Evolutionary conservation across 2,329 filamentous ascomycete genomes (phyloP), one percentile per base, ranked within the genome.

Genomic region (Calonectria naviculata): DNA sequence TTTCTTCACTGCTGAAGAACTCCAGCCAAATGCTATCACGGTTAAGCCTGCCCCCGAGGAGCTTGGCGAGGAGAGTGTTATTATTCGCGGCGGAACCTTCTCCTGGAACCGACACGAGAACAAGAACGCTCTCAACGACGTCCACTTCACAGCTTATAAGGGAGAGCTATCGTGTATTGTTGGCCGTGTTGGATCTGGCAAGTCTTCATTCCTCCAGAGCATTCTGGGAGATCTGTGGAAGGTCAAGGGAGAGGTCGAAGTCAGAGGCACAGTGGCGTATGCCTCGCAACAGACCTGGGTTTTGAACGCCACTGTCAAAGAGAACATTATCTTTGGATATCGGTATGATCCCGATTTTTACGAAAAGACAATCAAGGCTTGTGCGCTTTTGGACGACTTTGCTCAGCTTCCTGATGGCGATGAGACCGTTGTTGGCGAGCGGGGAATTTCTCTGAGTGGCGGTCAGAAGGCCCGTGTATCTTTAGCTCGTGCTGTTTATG

Each of bases 281-380:
- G 97, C 97, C 70, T 94, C 95, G 19, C 97, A 99, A 82, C 92
- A 94, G 78, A 88, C 95, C 24, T 99, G 97, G 97, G 94, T 99
- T 64, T 96, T 98, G 92, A 99, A 99, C 80, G 97, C 97, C 10
- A 97, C 94, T 34, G 95, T 99, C 68, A 94, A 95, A 78, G 97
- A 99, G 80, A 99, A 99, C 80, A 98, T 99, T 76, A 88, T 98
- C 5, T 99, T 99, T 80, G 97, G 97, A 2, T 95, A 99, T 84
- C 92, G 94, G 56, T 98, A 94, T 87, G 96, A 99, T 83, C 92
- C 95, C 6, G 89, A 93, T 34, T 99, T 99, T 83, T 99, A 99
- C 84, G 94, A 98, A 67, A 92, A 94, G 79, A 98, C 96, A 0
- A 88, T 99, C 62, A 92, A 94, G 80, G 96, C 97, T 46, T 99